Evolutionary conservation across 1,139 yeast genomes (phyloP).

Genomic region (Yamadazyma dushanensis): DNA sequence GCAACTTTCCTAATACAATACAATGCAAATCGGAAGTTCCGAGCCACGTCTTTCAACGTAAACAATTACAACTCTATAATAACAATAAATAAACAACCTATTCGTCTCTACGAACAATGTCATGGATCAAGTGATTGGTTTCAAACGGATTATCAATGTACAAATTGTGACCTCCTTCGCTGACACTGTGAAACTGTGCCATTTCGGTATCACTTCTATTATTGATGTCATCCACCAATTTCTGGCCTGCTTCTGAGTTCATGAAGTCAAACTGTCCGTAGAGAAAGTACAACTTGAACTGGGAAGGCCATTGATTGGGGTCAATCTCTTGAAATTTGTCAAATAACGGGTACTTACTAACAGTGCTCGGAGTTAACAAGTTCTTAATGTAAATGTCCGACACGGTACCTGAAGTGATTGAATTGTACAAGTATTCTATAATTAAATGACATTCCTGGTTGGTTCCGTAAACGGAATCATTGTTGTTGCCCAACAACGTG

Average conservation of each 20-base stretch:
- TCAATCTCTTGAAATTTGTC: constrained; percentile 52
- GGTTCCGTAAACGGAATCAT: constrained; percentile 42
- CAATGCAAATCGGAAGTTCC: too few species aligned
- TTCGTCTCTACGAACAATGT: constrained; percentile 18
- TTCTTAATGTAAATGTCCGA: constrained; percentile 68
- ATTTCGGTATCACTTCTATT: constrained; percentile 15
- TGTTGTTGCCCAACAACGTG: constrained; percentile 21
- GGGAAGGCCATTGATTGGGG: constrained; percentile 20
- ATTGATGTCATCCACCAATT: constrained; percentile 43
- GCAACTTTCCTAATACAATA: too few species aligned
- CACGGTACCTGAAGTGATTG: constrained; percentile 59
- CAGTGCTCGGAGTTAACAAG: constrained; percentile 69
- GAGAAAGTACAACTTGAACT: constrained; percentile 52
- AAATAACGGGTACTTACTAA: constrained; percentile 72
- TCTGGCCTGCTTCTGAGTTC: constrained; percentile 72
- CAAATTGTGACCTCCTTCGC: constrained; percentile 48
- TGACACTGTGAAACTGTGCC: constrained; percentile 26
- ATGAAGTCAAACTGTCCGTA: constrained; percentile 89
- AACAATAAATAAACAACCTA: too few species aligned
- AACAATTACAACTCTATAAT: too few species aligned
- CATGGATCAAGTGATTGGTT: constrained; percentile 44
- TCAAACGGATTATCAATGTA: constrained; percentile 52
- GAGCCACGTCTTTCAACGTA: too few species aligned
- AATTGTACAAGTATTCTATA: constrained; percentile 60
- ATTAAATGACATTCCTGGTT: constrained; percentile 43